Evolutionary conservation across 352 stramenopile species (phyloP).

Genomic region (Globisporangium paddicum): DNA sequence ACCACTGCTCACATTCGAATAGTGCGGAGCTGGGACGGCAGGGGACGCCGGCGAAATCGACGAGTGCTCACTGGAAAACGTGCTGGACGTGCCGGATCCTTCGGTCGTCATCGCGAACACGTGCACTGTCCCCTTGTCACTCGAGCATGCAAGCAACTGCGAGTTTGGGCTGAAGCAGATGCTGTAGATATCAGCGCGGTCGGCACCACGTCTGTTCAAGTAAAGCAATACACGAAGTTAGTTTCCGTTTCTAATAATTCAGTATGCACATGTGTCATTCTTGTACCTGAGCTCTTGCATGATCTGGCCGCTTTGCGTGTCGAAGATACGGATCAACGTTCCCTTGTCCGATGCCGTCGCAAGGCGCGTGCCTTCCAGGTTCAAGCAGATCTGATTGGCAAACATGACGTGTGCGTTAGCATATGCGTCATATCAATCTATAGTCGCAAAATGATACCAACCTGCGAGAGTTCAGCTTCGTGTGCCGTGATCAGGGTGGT

Average conservation of each 20-base stretch:
- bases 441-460: conserved; percentile 11
- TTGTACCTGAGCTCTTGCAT: conserved; percentile 77
- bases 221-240: neutral
- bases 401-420: neutral
- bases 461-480: conserved; percentile 90
- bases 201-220: conserved; percentile 91
- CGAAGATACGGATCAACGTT: conserved; percentile 97
- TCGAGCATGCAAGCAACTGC: conserved; percentile 93
- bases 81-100: conserved; percentile 45
- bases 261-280: neutral
- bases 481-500: conserved; percentile 95
- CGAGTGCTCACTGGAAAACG: conserved; percentile 49
- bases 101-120: conserved; percentile 90
- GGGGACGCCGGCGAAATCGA: conserved; percentile 47
- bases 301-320: conserved; percentile 92
- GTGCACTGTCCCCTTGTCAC: conserved; percentile 97
- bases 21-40: conserved; percentile 30
- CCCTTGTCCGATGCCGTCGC: conserved; percentile 96
- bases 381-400: conserved; percentile 80
- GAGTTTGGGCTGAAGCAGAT: conserved; percentile 95
- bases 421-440: neutral
- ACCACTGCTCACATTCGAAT: conserved; percentile 34
- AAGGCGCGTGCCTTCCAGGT: conserved; percentile 92
- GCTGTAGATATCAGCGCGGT: conserved; percentile 96
- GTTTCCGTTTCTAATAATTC: neutral